A percentile compares a stretch with the other conserved stretches of the same genome.
phyloP scores from a whole-genome alignment of 495 filamentous ascomycete species.

The Aspergillus hancockii region DNA sequence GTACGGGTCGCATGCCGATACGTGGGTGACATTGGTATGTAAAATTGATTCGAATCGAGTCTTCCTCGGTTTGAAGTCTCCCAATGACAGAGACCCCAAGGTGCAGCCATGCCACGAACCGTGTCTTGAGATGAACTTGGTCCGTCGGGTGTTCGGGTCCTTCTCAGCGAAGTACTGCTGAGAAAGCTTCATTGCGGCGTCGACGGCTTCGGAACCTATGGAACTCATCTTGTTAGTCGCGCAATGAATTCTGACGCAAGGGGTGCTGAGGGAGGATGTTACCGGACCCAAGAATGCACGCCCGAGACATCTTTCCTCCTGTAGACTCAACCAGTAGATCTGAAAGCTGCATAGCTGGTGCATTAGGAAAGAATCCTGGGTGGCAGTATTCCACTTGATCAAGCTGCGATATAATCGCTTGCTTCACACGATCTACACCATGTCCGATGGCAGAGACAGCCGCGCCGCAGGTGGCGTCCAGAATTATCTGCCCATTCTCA shows the following conservation, averaged over 20 bases:
- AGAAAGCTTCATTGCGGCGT: conserved; percentile 56
- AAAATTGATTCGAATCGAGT: conserved; percentile 4
- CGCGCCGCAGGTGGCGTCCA: conserved; percentile 50
- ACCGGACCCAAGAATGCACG: conserved; percentile 42
- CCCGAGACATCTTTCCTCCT: conserved; percentile 32
- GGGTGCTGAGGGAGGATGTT: conserved; percentile 5
- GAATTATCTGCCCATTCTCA: conserved; percentile 49
- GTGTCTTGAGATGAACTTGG: conserved; percentile 56
- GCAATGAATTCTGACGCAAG: background rate
- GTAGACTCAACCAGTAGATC: conserved; percentile 38
- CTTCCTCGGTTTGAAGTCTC: conserved; percentile 52
- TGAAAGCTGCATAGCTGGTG: conserved; percentile 35
- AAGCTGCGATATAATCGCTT: conserved; percentile 44
- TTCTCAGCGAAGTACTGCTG: conserved; percentile 36
- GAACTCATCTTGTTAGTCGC: background rate
- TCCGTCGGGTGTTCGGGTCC: conserved; percentile 27
- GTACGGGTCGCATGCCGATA: conserved; percentile 44
- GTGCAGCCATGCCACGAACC: conserved; percentile 66
- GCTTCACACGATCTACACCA: conserved; percentile 36
- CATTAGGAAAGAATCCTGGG: conserved; percentile 46
- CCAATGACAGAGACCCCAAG: conserved; percentile 56
- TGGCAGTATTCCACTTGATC: conserved; percentile 44
- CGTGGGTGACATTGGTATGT: conserved; percentile 24
- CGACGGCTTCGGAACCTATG: conserved; percentile 48
- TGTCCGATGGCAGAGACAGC: conserved; percentile 43